These are phyloP conservation scores for Ormosia semicastrata DNA, from an alignment of 306 rosid genomes.

Conservation along the genomic window DNA sequence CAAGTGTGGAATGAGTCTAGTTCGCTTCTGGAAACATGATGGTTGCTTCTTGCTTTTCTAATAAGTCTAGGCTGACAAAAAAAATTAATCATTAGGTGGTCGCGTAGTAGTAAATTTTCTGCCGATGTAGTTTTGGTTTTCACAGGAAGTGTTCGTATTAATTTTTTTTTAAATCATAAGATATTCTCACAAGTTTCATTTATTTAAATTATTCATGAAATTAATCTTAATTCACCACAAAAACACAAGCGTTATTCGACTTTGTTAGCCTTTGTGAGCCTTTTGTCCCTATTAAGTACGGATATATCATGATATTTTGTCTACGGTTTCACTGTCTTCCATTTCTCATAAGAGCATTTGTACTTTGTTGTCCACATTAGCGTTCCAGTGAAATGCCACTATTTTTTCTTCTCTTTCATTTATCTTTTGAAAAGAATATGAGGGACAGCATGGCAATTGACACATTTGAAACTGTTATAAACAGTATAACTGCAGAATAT, in stretches of 20 bases:
- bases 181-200: too few relatives aligned
- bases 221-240: too few relatives aligned
- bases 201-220: too few relatives aligned
- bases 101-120: background rate
- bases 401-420: background rate
- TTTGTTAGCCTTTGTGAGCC: background rate
- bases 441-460: background rate
- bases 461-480: conserved; percentile 13
- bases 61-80: background rate
- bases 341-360: background rate
- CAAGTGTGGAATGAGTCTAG: background rate
- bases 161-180: too few relatives aligned
- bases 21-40: background rate
- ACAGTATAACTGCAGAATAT: background rate
- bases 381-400: background rate
- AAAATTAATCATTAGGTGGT: background rate
- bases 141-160: too few relatives aligned
- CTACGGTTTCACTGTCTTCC: conserved; percentile 6
- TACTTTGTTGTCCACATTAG: background rate
- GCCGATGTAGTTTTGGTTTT: background rate
- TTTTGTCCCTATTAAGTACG: background rate
- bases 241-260: too few relatives aligned
- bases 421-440: background rate
- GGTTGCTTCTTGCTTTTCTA: background rate
- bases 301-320: background rate